These are phyloP conservation scores for Yamadazyma dendronema DNA, from an alignment of 1,139 yeast species.

Conservation along the genomic window DNA sequence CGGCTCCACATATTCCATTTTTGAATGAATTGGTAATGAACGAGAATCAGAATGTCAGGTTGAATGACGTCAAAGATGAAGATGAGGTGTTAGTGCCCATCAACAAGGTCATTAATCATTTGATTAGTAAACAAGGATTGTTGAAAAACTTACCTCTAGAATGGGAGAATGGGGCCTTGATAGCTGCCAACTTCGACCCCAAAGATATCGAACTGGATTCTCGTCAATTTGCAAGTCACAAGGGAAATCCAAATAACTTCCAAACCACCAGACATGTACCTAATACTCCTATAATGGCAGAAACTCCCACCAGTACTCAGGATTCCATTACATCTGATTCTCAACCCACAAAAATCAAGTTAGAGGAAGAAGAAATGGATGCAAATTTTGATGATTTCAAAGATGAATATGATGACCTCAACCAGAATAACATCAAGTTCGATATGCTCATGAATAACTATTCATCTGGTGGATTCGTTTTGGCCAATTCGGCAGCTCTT, in stretches of 20 bases:
- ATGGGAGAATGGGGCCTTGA: conserved; percentile 45
- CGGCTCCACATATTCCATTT: conserved; percentile 37
- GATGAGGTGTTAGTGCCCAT: conserved; percentile 36
- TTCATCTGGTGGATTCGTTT: conserved; percentile 22
- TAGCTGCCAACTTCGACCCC: conserved; percentile 34
- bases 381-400: conserved; percentile 9
- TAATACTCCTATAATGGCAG: background rate
- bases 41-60: conserved; percentile 5
- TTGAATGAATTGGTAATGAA: conserved; percentile 20
- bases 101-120: conserved; percentile 46
- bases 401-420: conserved; percentile 14
- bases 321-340: background rate
- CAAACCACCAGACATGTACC: background rate
- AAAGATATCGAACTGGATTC: conserved; percentile 25
- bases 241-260: background rate
- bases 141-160: conserved; percentile 40
- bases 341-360: conserved; percentile 2
- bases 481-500: conserved; percentile 19
- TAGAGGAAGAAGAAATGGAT: conserved; percentile 14
- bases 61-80: conserved; percentile 1
- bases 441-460: conserved; percentile 15
- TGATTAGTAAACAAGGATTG: conserved; percentile 38
- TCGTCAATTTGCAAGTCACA: conserved; percentile 33
- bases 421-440: conserved; percentile 8
- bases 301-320: background rate